Evolutionary conservation across 441 rosid genomes (phyloP), one percentile per base, ranked within the genome.

Genomic region (Erodium trifolium): DNA sequence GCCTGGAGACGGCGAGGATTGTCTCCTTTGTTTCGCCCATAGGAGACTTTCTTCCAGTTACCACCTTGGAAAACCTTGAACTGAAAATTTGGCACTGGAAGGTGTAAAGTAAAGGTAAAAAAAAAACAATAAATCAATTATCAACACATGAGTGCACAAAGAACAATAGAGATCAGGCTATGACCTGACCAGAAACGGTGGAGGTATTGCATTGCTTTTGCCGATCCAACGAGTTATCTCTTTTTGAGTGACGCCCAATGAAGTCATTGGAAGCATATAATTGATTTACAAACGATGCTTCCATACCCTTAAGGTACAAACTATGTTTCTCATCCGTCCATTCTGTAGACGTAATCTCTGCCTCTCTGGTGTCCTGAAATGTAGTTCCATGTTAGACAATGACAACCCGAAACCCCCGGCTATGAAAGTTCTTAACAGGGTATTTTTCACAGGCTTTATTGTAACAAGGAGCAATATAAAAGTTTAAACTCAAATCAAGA

Each of bases 41-140:
- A 79, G 66, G 73, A 69, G 69, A 84, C 34, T 78, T 81, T 85
- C 85, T 82, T 71, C 88, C 90, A 84, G 78, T 67, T 37, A 62
- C 83, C 83, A 72, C 68, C 76, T 64, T 72, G 78, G 65, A 74
- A 77, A 72, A 78, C 80, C 73, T 82, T 78, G 68, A 80, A 82
- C 86, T 82, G 72, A 5, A 27, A 39, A 57, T 11, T n/a, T 7
- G 27, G 18, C 31, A 59, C 29, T 16, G 3, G 29, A 16, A 34
- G 39, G 19, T 13, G 29, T 51, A 6, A 55, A 34, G 62, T 16
- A 55, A 37, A 31, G 3, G 34, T 3, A 2, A 31, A 31, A 31
- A 2, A 31, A 31, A 31, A 17, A 1, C 17, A 80, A 70, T 0
- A 71, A 69, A 62, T 35, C 29, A 5, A 14, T 17, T 16, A 57